phyloP scores from a whole-genome alignment of 2,329 filamentous ascomycete species.

The Cercospora sesami region DNA sequence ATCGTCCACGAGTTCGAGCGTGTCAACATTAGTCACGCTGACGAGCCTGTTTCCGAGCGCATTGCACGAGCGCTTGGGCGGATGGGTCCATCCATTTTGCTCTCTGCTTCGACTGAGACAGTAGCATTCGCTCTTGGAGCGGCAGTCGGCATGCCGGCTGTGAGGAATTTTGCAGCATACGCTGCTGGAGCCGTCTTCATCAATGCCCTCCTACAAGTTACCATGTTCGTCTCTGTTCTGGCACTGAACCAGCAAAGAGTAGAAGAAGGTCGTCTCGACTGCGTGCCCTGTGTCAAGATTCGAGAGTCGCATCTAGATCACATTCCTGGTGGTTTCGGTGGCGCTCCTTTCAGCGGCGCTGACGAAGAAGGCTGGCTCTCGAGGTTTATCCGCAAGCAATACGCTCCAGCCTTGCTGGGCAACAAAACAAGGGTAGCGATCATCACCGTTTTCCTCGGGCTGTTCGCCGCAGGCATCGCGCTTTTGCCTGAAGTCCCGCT shows the following conservation, averaged over 20 bases:
- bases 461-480: constrained; percentile 83
- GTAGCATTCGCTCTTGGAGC: constrained; percentile 89
- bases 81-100: constrained; percentile 94
- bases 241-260: constrained; percentile 88
- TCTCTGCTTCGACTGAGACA: constrained; percentile 93
- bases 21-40: constrained; percentile 87
- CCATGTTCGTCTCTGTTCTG: constrained; percentile 92
- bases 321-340: constrained; percentile 60
- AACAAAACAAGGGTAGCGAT: constrained; percentile 77
- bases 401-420: constrained; percentile 77
- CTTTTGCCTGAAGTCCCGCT: constrained; percentile 81
- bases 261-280: constrained; percentile 84
- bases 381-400: constrained; percentile 83
- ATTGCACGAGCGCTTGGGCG: constrained; percentile 86
- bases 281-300: constrained; percentile 84
- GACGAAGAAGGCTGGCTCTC: constrained; percentile 83
- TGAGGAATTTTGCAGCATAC: constrained; percentile 95
- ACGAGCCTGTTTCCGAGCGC: constrained; percentile 81
- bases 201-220: constrained; percentile 94
- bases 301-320: constrained; percentile 70
- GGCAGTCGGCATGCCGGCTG: constrained; percentile 96
- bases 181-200: constrained; percentile 94
- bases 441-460: constrained; percentile 76
- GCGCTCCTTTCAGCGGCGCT: constrained; percentile 65
- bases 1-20: constrained; percentile 98